These are phyloP conservation scores for Trametes versicolor DNA, from an alignment of 1,284 basidiomycete species.

Conservation along the genomic window DNA sequence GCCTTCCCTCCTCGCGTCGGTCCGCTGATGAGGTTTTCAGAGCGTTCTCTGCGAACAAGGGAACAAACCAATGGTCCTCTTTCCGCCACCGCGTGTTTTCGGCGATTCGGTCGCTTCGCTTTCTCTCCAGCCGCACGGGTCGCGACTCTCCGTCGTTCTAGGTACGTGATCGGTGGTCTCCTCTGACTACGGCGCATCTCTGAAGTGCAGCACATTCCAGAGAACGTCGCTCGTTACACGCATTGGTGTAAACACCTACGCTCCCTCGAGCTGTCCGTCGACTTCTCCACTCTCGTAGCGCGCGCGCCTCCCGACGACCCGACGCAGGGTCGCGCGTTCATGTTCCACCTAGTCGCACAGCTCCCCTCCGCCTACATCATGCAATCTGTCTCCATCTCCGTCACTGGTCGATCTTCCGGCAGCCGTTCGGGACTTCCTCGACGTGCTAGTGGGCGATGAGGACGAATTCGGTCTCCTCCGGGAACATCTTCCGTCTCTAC, in stretches of 20 bases:
- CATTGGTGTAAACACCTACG: not conserved
- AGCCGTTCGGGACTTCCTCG: slow-evolving; percentile 2
- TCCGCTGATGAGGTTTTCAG: not conserved
- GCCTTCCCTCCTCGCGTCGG: no score
- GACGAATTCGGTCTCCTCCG: not conserved
- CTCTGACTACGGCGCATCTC: no score
- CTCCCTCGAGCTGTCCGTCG: not conserved
- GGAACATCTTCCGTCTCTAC: not conserved
- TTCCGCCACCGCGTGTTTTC: not conserved
- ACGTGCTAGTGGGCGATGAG: not conserved
- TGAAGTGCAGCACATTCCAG: not conserved
- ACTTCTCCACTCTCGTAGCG: not conserved
- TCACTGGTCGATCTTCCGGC: not conserved
- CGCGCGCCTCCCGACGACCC: not conserved
- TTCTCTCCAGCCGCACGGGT: not conserved
- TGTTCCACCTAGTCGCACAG: not conserved
- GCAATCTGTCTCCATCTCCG: not conserved
- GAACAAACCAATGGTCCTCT: not conserved
- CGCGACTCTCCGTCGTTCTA: not conserved
- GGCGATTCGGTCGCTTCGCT: not conserved
- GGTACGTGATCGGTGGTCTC: not conserved
- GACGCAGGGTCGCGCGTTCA: not conserved
- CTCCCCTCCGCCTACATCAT: not conserved
- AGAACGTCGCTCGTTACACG: not conserved
- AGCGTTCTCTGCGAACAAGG: not conserved